Conservation (phyloP, 2,329 filamentous ascomycete genomes). For the Cephalotrichum gorgonifer region DNA sequence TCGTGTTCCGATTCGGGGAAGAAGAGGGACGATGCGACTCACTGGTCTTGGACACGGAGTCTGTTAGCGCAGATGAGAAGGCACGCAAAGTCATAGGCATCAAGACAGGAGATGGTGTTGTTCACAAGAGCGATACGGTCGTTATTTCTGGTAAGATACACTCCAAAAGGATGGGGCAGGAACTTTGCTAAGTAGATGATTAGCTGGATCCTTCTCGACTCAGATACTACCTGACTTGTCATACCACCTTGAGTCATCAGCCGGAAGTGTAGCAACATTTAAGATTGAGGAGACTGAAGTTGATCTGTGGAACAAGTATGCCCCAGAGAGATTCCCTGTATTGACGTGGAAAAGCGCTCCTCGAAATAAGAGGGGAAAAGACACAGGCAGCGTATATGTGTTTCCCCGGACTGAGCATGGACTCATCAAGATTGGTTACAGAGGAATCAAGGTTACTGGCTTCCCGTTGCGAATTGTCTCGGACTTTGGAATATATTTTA, state of each 20-base stretch:
- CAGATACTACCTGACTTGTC: conserved; percentile 17
- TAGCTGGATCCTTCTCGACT: conserved; percentile 20
- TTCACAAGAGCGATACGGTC: not conserved
- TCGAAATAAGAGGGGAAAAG: conserved; percentile 15
- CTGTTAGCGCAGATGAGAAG: not conserved
- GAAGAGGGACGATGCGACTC: not conserved
- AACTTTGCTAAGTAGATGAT: not conserved
- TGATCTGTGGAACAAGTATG: conserved; percentile 20
- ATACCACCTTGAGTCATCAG: conserved; percentile 18
- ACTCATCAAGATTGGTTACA: conserved; percentile 18
- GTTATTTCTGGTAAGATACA: not conserved
- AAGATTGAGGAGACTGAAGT: conserved; percentile 14
- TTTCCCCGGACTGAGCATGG: conserved; percentile 16
- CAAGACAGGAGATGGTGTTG: not conserved
- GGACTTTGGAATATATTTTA: not conserved
- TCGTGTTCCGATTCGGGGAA: not conserved
- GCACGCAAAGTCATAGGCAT: not conserved
- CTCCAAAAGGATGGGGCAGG: too few relatives aligned
- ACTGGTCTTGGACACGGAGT: not conserved
- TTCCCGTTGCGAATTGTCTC: not conserved
- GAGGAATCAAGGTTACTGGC: conserved; percentile 15
- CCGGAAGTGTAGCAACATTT: conserved; percentile 17
- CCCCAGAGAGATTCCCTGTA: conserved; percentile 19
- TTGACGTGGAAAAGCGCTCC: conserved; percentile 20
- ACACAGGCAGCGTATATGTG: conserved; percentile 18